A percentile compares a stretch with the other conserved stretches of the same genome.
Conservation (phyloP, 2,329 filamentous ascomycete species). For the Hymenoscyphus salicellus region DNA sequence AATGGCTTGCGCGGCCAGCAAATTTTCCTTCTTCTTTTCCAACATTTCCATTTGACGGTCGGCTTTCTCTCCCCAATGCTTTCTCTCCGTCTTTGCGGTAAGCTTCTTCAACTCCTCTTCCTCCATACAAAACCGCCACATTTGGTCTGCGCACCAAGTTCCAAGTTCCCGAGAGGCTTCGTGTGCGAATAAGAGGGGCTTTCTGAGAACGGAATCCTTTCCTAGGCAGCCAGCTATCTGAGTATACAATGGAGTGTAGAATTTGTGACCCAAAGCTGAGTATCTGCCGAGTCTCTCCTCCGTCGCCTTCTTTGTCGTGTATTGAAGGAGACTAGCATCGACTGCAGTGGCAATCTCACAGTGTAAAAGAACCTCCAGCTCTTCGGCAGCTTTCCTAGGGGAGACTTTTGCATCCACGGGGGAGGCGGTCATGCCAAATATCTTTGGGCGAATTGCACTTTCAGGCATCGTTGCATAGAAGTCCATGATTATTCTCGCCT, state of each 20-base stretch:
- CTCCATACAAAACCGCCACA: slow-evolving; percentile 70
- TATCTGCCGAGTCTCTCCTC: slow-evolving; percentile 55
- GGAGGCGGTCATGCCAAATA: slow-evolving; percentile 97
- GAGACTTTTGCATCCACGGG: slow-evolving; percentile 82
- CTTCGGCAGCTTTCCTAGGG: slow-evolving; percentile 64
- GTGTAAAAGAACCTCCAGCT: slow-evolving; percentile 74
- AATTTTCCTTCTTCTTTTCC: slow-evolving; percentile 51
- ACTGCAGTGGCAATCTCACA: slow-evolving; percentile 77
- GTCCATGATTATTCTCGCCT: slow-evolving; percentile 79
- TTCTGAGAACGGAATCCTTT: slow-evolving; percentile 41
- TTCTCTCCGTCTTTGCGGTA: slow-evolving; percentile 51
- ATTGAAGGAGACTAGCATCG: slow-evolving; percentile 57
- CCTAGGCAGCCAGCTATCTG: slow-evolving; percentile 53
- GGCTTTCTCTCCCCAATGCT: slow-evolving; percentile 35
- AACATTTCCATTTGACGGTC: slow-evolving; percentile 39
- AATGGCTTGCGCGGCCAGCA: slow-evolving; percentile 57
- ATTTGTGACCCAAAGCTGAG: slow-evolving; percentile 45
- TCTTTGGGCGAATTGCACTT: slow-evolving; percentile 58
- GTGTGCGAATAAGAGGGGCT: slow-evolving; percentile 48
- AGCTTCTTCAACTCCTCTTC: slow-evolving; percentile 61
- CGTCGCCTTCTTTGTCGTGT: slow-evolving; percentile 58
- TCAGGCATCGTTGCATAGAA: slow-evolving; percentile 60
- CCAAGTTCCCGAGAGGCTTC: slow-evolving; percentile 67
- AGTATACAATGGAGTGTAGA: slow-evolving; percentile 63
- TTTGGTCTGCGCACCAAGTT: slow-evolving; percentile 77